phyloP scores from a whole-genome alignment of 2,329 filamentous ascomycete genomes.

The Thielaviopsis musarum region DNA sequence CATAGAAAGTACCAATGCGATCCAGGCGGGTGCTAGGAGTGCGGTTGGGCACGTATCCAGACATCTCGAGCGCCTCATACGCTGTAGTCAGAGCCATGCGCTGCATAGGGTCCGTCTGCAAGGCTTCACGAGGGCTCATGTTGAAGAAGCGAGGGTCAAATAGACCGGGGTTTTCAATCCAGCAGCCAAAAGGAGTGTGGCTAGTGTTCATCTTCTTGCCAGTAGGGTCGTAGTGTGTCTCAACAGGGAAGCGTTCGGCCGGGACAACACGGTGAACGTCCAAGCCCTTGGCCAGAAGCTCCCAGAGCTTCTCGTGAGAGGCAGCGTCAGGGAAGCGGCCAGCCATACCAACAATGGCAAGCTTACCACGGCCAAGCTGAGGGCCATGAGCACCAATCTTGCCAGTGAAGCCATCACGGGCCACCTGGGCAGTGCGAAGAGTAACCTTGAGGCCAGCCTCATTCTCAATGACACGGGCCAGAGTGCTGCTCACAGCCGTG shows the following conservation, averaged over 20 bases:
- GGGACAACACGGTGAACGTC: slow-evolving; percentile 51
- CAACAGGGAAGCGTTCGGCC: slow-evolving; percentile 47
- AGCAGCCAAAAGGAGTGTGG: slow-evolving; percentile 55
- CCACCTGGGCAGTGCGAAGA: slow-evolving; percentile 22
- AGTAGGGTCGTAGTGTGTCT: slow-evolving; percentile 49
- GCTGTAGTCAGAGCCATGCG: slow-evolving; percentile 56
- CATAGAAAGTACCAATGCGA: slow-evolving; percentile 58
- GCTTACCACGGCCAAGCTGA: slow-evolving; percentile 39
- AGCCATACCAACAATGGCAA: slow-evolving; percentile 59
- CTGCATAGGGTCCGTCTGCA: slow-evolving; percentile 60
- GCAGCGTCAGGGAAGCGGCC: slow-evolving; percentile 28
- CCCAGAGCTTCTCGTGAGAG: slow-evolving; percentile 36
- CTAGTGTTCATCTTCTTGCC: slow-evolving; percentile 53
- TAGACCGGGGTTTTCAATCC: slow-evolving; percentile 49
- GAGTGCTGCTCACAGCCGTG: slow-evolving; percentile 29
- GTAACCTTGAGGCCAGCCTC: slow-evolving; percentile 27
- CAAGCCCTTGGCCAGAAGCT: slow-evolving; percentile 47
- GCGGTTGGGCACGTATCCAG: slow-evolving; percentile 49
- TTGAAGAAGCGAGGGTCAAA: slow-evolving; percentile 72
- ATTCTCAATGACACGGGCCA: slow-evolving; percentile 26
- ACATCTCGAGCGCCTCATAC: slow-evolving; percentile 67
- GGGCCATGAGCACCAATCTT: slow-evolving; percentile 30
- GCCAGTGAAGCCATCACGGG: slow-evolving; percentile 20
- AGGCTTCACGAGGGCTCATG: slow-evolving; percentile 64
- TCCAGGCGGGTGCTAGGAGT: slow-evolving; percentile 44